phyloP scores from a whole-genome alignment of 2,329 filamentous ascomycete species.

The Pestalotiopsis sp. region DNA sequence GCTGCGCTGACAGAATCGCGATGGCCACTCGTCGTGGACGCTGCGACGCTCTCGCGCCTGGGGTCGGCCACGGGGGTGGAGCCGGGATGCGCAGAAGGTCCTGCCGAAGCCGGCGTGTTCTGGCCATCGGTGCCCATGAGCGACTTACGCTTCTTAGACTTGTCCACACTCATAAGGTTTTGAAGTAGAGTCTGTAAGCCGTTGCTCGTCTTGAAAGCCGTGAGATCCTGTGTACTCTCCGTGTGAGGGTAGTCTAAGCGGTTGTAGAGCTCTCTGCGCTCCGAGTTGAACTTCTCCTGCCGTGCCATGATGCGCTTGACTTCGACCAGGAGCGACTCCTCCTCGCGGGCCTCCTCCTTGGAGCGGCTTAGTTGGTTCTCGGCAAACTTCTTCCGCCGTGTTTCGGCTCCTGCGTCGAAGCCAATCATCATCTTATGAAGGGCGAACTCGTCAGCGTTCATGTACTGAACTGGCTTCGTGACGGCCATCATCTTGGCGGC shows the following conservation, averaged over 20 bases:
- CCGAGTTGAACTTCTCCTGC: slow-evolving; percentile 83
- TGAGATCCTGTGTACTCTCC: slow-evolving; percentile 64
- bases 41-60: slow-evolving; percentile 58
- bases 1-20: slow-evolving; percentile 49
- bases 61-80: slow-evolving; percentile 43
- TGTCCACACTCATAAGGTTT: slow-evolving; percentile 81
- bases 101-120: slow-evolving; percentile 45
- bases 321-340: slow-evolving; percentile 86
- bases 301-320: slow-evolving; percentile 89
- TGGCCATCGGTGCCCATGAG: slow-evolving; percentile 60
- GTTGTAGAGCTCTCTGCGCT: slow-evolving; percentile 84
- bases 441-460: slow-evolving; percentile 84
- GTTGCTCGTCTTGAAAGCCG: slow-evolving; percentile 78
- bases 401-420: slow-evolving; percentile 82
- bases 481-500: slow-evolving; percentile 81
- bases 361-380: slow-evolving; percentile 77
- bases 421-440: slow-evolving; percentile 84
- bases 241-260: slow-evolving; percentile 80
- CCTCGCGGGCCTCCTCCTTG: slow-evolving; percentile 87
- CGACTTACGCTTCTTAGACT: slow-evolving; percentile 85
- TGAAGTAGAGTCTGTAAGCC: slow-evolving; percentile 81
- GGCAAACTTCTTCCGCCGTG: slow-evolving; percentile 81
- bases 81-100: slow-evolving; percentile 30
- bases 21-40: slow-evolving; percentile 40
- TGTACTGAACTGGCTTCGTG: slow-evolving; percentile 79